A percentile compares a stretch with the other conserved stretches of the same genome.
Conservation (phyloP, 2,329 filamentous ascomycete species). For the Escovopsis sp. region DNA sequence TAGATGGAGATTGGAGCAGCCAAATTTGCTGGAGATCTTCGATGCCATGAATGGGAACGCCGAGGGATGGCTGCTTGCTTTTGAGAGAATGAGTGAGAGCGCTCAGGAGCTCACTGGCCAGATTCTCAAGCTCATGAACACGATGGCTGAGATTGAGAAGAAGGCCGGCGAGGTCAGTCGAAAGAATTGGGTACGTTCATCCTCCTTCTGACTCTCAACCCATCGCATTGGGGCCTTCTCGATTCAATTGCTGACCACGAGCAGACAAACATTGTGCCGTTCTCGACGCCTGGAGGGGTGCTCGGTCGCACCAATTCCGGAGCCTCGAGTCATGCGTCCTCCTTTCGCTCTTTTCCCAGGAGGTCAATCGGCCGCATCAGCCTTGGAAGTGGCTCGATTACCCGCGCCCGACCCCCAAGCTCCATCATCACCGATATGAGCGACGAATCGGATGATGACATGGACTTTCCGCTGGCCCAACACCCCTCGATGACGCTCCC, state of each 20-base stretch:
- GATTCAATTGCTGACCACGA: neutral
- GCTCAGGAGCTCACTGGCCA: conserved; percentile 54
- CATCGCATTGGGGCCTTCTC: too few species aligned
- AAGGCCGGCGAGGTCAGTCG: conserved; percentile 73
- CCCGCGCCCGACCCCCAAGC: conserved; percentile 4
- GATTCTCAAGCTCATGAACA: conserved; percentile 56
- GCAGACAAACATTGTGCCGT: conserved; percentile 11
- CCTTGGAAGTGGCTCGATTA: conserved; percentile 7
- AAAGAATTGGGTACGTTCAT: conserved; percentile 49
- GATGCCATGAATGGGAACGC: conserved; percentile 86
- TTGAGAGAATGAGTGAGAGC: conserved; percentile 60
- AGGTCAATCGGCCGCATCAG: conserved; percentile 5
- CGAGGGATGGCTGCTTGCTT: conserved; percentile 74
- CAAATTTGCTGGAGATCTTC: conserved; percentile 55
- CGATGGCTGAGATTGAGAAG: conserved; percentile 74
- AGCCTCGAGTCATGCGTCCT: neutral
- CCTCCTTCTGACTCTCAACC: neutral
- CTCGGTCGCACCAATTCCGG: conserved; percentile 2
- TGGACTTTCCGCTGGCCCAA: conserved; percentile 12
- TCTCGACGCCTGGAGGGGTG: conserved; percentile 5
- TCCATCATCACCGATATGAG: conserved; percentile 1
- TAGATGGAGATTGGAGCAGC: conserved; percentile 45
- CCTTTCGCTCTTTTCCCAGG: neutral
- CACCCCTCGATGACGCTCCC: conserved; percentile 8
- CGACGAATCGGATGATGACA: conserved; percentile 7